Conservation (phyloP, 495 filamentous ascomycete species). For the Massariosphaeria phaeospora region DNA sequence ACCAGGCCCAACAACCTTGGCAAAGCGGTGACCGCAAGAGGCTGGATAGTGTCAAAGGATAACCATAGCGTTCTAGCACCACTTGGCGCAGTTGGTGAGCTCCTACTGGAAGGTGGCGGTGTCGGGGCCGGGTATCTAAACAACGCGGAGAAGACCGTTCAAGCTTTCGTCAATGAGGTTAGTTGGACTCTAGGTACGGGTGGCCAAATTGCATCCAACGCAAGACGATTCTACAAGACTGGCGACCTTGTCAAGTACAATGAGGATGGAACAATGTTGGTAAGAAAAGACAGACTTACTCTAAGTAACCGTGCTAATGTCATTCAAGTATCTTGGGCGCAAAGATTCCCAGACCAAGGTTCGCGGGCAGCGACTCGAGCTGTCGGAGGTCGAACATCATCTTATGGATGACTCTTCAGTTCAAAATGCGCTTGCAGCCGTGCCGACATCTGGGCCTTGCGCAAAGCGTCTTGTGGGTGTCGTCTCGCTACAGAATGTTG, state of each 20-base stretch:
- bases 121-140: slow-evolving; percentile 41
- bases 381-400: slow-evolving; percentile 37
- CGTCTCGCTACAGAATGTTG: slow-evolving; percentile 14
- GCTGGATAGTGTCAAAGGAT: slow-evolving; percentile 42
- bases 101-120: slow-evolving; percentile 41
- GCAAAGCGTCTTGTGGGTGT: slow-evolving; percentile 28
- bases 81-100: slow-evolving; percentile 42
- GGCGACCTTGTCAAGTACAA: slow-evolving; percentile 36
- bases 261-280: slow-evolving; percentile 34
- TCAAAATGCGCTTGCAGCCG: slow-evolving; percentile 18
- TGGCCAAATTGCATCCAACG: neutral
- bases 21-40: slow-evolving; percentile 25
- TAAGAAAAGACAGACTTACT: neutral
- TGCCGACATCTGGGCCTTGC: slow-evolving; percentile 28
- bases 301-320: neutral
- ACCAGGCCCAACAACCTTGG: slow-evolving; percentile 35
- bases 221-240: slow-evolving; percentile 36
- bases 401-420: slow-evolving; percentile 22
- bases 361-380: slow-evolving; percentile 35
- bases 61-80: slow-evolving; percentile 37
- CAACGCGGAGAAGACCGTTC: slow-evolving; percentile 36
- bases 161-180: slow-evolving; percentile 36
- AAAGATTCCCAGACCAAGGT: slow-evolving; percentile 39
- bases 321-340: slow-evolving; percentile 29
- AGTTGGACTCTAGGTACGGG: slow-evolving; percentile 11